These are phyloP conservation scores for Ministeria vibrans DNA, from an alignment of 78 protist genomes.

Conservation along the genomic window DNA sequence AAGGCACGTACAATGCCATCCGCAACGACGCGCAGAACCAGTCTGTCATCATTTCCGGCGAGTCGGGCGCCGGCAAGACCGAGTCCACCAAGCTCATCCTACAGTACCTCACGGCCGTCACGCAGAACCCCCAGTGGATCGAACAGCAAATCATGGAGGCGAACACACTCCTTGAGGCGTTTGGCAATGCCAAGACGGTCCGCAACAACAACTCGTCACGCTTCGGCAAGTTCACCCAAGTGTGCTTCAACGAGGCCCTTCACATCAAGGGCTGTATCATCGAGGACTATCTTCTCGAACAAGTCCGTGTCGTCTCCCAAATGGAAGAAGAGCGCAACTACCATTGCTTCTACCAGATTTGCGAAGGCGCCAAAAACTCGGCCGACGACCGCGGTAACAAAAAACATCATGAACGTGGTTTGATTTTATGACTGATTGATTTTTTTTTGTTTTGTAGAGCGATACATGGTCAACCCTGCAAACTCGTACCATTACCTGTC, in stretches of 20 bases:
- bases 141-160: constrained; percentile 31
- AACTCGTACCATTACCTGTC: constrained; percentile 23
- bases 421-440: not conserved
- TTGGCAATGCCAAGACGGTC: constrained; percentile 86
- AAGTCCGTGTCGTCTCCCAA: constrained; percentile 39
- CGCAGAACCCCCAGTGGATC: constrained; percentile 1
- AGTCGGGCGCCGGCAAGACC: constrained; percentile 77
- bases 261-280: constrained; percentile 30
- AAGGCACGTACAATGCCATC: constrained; percentile 62
- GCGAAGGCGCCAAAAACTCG: not conserved
- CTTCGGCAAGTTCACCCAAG: constrained; percentile 63
- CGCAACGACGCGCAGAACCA: constrained; percentile 17
- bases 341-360: constrained; percentile 54
- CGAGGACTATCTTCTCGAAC: constrained; percentile 58
- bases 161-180: constrained; percentile 66
- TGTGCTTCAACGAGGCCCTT: constrained; percentile 28
- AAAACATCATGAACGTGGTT: not conserved
- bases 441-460: not conserved
- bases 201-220: constrained; percentile 86
- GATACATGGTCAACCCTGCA: not conserved
- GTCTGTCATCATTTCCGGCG: constrained; percentile 33
- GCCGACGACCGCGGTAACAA: not conserved
- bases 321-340: constrained; percentile 46
- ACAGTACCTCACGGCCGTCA: constrained; percentile 33
- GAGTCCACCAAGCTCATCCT: constrained; percentile 60